Base-by-base conservation (phyloP, 2,329 filamentous ascomycete genomes). In the Aspergillus fijiensis region DNA sequence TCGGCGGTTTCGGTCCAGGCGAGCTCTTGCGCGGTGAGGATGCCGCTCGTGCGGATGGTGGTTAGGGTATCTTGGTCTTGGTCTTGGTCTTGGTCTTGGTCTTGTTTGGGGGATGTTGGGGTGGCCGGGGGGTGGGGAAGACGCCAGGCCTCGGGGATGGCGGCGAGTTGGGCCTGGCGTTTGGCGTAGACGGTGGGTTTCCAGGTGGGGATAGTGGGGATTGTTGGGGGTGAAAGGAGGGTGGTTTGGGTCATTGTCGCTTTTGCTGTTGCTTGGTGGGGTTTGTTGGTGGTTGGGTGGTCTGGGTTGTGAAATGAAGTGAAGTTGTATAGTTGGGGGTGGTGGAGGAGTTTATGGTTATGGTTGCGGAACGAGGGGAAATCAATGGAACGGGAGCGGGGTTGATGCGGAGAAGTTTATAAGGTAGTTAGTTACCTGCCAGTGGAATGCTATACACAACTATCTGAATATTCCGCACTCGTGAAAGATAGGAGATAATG, bases 1-100 rank as follows among this genome's bases (percentile, higher is more conserved):
- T 70, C 66, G 7, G 59, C 39, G 11, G 55, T 66, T 10, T 69
- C 68, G 9, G 68, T 70, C 67, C 67, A 70, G 56, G 57, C 14
- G 21, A 67, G 56, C 25, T 69, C 69, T 1, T 68, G 48, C 0
- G 59, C 2, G 0, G 66, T 63, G 10, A 71, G 62, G 5, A 71
- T 65, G 1, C 55, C 60, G 35, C 67, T 61, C 29, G 59, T 56
- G 14, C 55, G 67, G 48, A 71, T 71, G 10, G 35, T 57, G 9
- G 65, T 56, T 5, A 69, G 42, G 29, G 63, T 62, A 23, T 60
- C 33, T 12, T 58, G 51, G 63, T 16, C 23, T 12, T 12, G 60
- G 55, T n/a, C 57, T 53, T 57, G 25, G 57, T 16, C 42, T 23
- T 1, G 23, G 23, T 23, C 23, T 27, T 1, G 23, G 23, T 23